These are phyloP conservation scores for Hericium erinaceus DNA, from an alignment of 768 basidiomycete genomes.

Conservation along the genomic window DNA sequence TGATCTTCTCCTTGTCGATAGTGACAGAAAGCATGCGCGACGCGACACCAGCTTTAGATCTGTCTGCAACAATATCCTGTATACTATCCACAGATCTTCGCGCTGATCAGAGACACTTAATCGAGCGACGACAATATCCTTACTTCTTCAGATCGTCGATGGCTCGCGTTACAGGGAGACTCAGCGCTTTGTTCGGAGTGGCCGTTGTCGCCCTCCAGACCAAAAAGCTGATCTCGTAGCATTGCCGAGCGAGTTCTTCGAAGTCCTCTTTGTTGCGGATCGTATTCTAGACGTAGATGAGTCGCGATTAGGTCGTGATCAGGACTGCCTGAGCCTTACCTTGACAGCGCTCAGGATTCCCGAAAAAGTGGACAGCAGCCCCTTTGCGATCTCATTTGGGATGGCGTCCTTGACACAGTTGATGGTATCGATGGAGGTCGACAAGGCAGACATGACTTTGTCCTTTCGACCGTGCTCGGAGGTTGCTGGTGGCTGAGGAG, in stretches of 20 bases:
- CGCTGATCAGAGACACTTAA: background rate
- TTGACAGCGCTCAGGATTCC: too few species aligned
- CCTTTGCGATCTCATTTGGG: too few species aligned
- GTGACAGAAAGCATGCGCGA: background rate
- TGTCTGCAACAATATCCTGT: too few species aligned
- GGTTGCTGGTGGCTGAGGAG: too few species aligned
- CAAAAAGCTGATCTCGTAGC: background rate
- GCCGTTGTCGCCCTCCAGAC: background rate
- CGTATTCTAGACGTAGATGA: background rate
- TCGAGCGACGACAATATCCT: background rate
- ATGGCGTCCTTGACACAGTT: too few species aligned
- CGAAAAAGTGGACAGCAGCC: too few species aligned
- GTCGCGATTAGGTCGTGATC: background rate
- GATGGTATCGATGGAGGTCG: too few species aligned
- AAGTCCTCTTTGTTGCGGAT: background rate
- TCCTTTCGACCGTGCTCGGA: too few species aligned
- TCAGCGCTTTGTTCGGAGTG: background rate
- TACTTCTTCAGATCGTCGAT: background rate
- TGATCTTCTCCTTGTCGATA: background rate
- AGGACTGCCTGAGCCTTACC: background rate
- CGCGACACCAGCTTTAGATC: too few species aligned
- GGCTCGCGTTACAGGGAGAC: background rate
- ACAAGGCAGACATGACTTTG: too few species aligned
- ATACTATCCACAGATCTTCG: background rate
- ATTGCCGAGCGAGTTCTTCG: background rate